phyloP scores from a whole-genome alignment of 208 protist genomes.

The Acanthamoeba quina region DNA sequence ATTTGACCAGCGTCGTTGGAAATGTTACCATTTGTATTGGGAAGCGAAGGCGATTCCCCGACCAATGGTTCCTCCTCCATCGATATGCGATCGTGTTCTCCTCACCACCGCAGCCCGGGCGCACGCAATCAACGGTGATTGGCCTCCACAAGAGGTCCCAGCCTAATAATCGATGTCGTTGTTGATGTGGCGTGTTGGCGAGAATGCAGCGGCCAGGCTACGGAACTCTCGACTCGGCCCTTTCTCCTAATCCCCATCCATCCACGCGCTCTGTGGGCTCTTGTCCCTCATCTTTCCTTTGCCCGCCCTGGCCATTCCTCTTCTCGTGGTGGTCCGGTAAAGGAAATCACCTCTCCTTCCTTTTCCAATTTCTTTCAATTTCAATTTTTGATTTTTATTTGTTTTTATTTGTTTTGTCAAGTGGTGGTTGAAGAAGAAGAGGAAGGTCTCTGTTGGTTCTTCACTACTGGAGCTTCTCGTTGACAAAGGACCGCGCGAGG shows the following conservation, averaged over 20 bases:
- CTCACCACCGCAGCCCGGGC: not conserved
- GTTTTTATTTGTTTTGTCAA: not conserved
- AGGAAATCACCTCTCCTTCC: not conserved
- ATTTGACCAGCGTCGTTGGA: no score
- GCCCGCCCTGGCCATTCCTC: no score
- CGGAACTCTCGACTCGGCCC: no score
- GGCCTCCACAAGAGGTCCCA: no score
- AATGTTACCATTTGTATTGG: not conserved
- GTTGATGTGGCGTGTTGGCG: no score
- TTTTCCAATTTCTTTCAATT: not conserved
- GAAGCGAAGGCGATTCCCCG: not conserved
- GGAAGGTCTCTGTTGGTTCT: not conserved
- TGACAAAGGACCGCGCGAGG: constrained; percentile 25
- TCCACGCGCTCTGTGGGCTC: no score
- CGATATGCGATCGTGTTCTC: not conserved
- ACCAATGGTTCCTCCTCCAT: not conserved
- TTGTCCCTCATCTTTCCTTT: no score
- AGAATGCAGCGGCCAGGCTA: no score
- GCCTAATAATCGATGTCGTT: no score
- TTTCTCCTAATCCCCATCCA: no score
- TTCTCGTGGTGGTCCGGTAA: no score
- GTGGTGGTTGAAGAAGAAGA: no score
- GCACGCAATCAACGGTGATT: not conserved
- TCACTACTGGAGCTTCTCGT: not conserved
- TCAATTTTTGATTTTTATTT: not conserved